Evolutionary conservation across 2,329 filamentous ascomycete species (phyloP), one percentile per base, ranked within the genome.

Genomic region (Fusarium pseudograminearum): DNA sequence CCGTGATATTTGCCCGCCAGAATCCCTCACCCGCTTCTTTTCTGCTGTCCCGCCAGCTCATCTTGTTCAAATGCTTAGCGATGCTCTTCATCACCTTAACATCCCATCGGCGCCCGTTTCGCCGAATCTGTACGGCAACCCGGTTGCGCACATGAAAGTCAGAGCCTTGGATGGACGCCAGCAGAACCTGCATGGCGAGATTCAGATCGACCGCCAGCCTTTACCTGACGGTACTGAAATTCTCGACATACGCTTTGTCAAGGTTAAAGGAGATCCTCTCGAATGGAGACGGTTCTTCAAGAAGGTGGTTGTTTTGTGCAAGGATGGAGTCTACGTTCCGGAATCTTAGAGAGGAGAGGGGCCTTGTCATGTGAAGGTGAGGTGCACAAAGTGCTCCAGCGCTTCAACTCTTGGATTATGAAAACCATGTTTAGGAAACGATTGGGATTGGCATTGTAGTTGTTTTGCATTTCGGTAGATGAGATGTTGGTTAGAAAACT

Each of bases 221-320:
- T 85, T 91, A 69, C 86, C 82, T 3, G 83, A 85, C 56, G 82
- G 82, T 12, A 81, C 80, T 70, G 90, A 92, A 65, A 80, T 95
- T 33, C 85, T 94, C 26, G 94, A 98, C 78, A 92, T 98, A 30
- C 87, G 93, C 53, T 98, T 99, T 77, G 88, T 97, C 71, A 99
- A 99, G 82, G 87, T 93, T 56, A 98, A 97, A 82, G 96, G 96
- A 8, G 96, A 99, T 82, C 96, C 96, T 7, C 82, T 99, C 51
- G 95, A 98, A 82, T 99, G 97, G 96, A 88, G 96, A 65, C 85
- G 96, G 34, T 93, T 99, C 78, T 99, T 99, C 85, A 99, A 99
- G 82, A 94, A 93, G 79, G 88, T 98, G n/a, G 93, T 93, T 31
- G 85, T 97, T 68, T 84, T 95, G 64, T 97, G 94, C 81, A 93